Evolutionary conservation across 179 eudicot genomes (phyloP), one percentile per base, ranked within the genome.

Genomic region (Silene vulgaris): DNA sequence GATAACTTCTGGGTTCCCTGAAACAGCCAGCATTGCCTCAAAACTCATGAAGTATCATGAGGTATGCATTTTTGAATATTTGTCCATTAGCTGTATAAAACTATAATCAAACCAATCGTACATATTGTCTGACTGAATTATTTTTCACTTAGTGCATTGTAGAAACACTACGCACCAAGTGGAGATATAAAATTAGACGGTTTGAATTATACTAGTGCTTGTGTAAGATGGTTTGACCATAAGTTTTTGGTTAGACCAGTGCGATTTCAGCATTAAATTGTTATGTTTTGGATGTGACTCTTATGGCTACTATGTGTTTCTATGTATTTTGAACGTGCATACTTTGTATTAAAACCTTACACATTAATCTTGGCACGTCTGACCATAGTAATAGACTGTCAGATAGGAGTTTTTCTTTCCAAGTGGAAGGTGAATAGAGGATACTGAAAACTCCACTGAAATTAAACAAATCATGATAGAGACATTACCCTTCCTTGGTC

Each of bases 1-100:
- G 83, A 92, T 92, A 74, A 88, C 97, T 75, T 90, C 96, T 81
- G 98, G 98, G 56, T 85, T 94, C 74, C 87, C 89, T 40, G 97
- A 90, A 87, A 92, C 96, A 65, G 86, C 91, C 54, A 85, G 75
- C 69, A 90, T 92, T 54, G 97, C 87, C 74, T 79, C 90, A 68
- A 94, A 94, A 84, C 81, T 94, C 71, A 85, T 94, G 92, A 94
- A 89, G 81, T 92, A 84, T 84, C 84, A 74, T 72, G 98, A 92
- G 98, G 98, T 92, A 83, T 74, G 35, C 54, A 37, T 60, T 69
- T 77, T 64, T 78, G 45, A 23, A 63, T 56, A 74, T 69, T 35
- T 68, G 66, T 50, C 64, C 30, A 56, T 57, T 13, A 20, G 48
- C 57, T 69, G 63, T 16, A 8, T n/a, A 11, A 45, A n/a, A n/a